A percentile compares a stretch with the other conserved stretches of the same genome.
phyloP scores from a whole-genome alignment of 495 filamentous ascomycete genomes.

The Bacidia gigantensis region DNA sequence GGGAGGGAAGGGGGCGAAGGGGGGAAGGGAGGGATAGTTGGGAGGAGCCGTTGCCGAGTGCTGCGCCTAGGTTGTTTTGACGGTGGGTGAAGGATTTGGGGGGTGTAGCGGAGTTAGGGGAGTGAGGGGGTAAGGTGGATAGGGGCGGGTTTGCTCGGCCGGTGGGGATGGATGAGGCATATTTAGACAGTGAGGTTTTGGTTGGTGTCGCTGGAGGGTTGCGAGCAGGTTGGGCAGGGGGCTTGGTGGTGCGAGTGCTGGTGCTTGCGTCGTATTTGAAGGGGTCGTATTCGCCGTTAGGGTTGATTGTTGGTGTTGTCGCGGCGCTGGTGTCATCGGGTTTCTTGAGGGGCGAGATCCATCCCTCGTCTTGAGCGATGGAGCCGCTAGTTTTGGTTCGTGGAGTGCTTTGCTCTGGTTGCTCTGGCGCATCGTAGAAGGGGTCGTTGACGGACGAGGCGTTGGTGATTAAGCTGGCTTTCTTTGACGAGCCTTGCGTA shows the following conservation, averaged over 20 bases:
- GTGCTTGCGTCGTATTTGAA: neutral
- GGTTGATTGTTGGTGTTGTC: neutral
- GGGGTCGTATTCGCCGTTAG: neutral
- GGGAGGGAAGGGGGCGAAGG: slow-evolving; percentile 5
- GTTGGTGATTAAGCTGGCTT: slow-evolving; percentile 3
- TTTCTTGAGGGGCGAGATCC: slow-evolving; percentile 12
- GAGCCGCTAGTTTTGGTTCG: neutral
- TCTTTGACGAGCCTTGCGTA: slow-evolving; percentile 1
- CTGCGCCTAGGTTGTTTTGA: slow-evolving; percentile 11
- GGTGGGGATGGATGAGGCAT: neutral
- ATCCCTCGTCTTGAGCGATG: slow-evolving; percentile 1
- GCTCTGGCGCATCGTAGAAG: slow-evolving; percentile 15
- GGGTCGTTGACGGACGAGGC: slow-evolving; percentile 11
- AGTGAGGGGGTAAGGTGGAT: neutral
- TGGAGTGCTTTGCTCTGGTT: neutral
- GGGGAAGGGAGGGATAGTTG: slow-evolving; percentile 4
- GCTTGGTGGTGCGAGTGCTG: neutral
- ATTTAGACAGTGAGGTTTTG: neutral
- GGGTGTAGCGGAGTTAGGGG: neutral
- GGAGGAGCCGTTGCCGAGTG: slow-evolving; percentile 9
- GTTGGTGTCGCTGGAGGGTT: neutral
- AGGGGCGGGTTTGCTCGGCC: neutral
- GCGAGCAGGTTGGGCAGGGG: neutral
- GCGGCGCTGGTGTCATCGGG: neutral
- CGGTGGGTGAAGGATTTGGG: slow-evolving; percentile 9